Base-by-base conservation (phyloP, 2,329 filamentous ascomycete species). In the Venturia asperata region DNA sequence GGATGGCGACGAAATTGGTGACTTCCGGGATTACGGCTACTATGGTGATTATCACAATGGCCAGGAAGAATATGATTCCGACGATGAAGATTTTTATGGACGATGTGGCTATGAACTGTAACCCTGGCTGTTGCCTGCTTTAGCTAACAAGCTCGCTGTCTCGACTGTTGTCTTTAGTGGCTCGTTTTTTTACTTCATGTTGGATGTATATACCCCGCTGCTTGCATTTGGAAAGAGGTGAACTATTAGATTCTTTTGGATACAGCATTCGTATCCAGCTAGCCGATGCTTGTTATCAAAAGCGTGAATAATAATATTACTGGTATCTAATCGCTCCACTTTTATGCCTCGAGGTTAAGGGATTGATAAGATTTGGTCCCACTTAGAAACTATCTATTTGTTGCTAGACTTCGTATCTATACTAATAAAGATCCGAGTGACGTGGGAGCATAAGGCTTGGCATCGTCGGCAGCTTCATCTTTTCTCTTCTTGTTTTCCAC, bases 181-280 rank as follows among this genome's bases (percentile, higher is more conserved):
- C 45, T 34, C 24, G 30, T 55, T 34, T 17, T 34, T 34, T 10
- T 13, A n/a, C n/a, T n/a, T n/a, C n/a, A n/a, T n/a, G n/a, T 55
- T 55, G 24, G 49, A 4, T 55, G 49, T 55, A 19, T 30, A 55
- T 55, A 55, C 49, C 49, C 49, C 21, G 49, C 24, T 55, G 49
- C 49, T 19, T 55, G 17, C 27, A 55, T 34, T 34, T 55, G 24
- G 24, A 19, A 34, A 55, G 49, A 55, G 49, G 27, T 30, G 49
- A 24, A 34, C 19, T 30, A 30, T 15, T 34, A 34, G 24, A 55
- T 55, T 55, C 27, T n/a, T 52, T 52, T 5, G 21, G 15, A n/a
- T 19, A 45, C 17, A 17, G n/a, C n/a, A 45, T 19, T n/a, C n/a
- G 42, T 45, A 45, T 45, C 42, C 6, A 45, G 42, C 17, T 7